Evolutionary conservation across 192 early-diverging fungal species (phyloP).

Genomic region (Mortierella claussenii): DNA sequence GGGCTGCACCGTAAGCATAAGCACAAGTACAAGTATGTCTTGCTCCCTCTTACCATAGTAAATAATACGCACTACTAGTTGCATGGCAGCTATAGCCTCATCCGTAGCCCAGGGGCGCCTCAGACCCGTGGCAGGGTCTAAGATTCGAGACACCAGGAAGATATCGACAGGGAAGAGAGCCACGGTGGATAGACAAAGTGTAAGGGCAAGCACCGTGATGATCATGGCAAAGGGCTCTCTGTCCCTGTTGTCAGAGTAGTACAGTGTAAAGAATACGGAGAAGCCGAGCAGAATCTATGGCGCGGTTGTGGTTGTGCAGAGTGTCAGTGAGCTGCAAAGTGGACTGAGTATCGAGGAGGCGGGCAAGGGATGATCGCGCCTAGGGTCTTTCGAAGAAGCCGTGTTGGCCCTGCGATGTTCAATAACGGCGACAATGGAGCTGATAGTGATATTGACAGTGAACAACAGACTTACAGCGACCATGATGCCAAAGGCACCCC

Average conservation of each 20-base stretch:
- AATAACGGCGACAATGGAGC: too few relatives aligned
- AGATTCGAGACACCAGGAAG: conserved; percentile 66
- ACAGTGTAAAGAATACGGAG: conserved; percentile 59
- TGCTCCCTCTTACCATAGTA: conserved; percentile 66
- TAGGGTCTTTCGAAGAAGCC: too few relatives aligned
- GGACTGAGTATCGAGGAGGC: not conserved
- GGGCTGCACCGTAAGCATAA: too few relatives aligned
- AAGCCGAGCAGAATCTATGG: conserved; percentile 57
- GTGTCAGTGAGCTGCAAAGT: not conserved
- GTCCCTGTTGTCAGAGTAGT: conserved; percentile 63
- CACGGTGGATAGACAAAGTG: conserved; percentile 58
- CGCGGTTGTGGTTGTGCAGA: not conserved
- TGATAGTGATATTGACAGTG: too few relatives aligned
- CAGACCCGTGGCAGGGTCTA: conserved; percentile 61
- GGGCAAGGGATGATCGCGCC: not conserved
- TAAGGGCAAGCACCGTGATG: conserved; percentile 59
- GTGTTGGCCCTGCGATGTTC: too few relatives aligned
- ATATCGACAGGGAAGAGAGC: conserved; percentile 68
- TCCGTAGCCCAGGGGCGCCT: conserved; percentile 69
- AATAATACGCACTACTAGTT: conserved; percentile 43
- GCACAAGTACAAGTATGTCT: too few relatives aligned
- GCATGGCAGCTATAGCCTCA: conserved; percentile 56
- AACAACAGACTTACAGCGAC: conserved; percentile 60
- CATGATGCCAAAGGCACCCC: conserved; percentile 59
- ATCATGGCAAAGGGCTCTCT: conserved; percentile 62